Base-by-base conservation (phyloP, 164 flowering plant genomes). In the Aristolochia fimbriata region DNA sequence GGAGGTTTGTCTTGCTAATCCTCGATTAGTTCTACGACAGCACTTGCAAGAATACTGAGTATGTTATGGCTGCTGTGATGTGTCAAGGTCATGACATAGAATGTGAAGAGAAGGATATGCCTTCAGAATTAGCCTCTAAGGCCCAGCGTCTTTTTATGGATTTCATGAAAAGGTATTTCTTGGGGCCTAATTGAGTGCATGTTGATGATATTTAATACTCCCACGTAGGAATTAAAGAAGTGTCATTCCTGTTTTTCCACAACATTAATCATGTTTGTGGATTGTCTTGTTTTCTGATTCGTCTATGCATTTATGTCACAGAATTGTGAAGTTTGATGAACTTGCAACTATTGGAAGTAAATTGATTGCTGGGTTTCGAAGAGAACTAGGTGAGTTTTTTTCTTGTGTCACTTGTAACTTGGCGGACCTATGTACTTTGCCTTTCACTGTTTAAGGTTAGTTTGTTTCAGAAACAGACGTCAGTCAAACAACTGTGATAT, bases 321-420 rank as follows among this genome's bases (percentile, higher is more conserved):
- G 92, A 73, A 61, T 77, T 49, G 50, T 75, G 57, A 69, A 78
- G 72, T 67, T 86, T 43, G 92, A 86, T 20, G 85, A 83, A 61
- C 59, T 83, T 66, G 82, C 64, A 55, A 43, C 73, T 22, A 61
- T 68, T 13, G 85, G 85, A 69, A 67, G 70, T 63, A 72, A 62
- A 51, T 71, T 79, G 12, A 80, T 83, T 57, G 59, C 10, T 53
- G 75, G 80, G 45, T 82, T 77, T 73, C 81, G 69, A 53, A 78
- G 82, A 62, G 75, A 69, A 27, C 71, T 83, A 31, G 84, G 88
- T 86, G 51, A 64, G 78, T 73, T 25, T 19, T 51, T 55, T 21
- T 2, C 4, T 31, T 21, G 16, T 15, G 21, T 41, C 15, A 27
- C 15, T 16, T n/a, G 22, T 47, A 15, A 12, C 23, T 30, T 31